These are phyloP conservation scores for Podospora anserina DNA, from an alignment of 495 filamentous ascomycete species.

Conservation along the genomic window DNA sequence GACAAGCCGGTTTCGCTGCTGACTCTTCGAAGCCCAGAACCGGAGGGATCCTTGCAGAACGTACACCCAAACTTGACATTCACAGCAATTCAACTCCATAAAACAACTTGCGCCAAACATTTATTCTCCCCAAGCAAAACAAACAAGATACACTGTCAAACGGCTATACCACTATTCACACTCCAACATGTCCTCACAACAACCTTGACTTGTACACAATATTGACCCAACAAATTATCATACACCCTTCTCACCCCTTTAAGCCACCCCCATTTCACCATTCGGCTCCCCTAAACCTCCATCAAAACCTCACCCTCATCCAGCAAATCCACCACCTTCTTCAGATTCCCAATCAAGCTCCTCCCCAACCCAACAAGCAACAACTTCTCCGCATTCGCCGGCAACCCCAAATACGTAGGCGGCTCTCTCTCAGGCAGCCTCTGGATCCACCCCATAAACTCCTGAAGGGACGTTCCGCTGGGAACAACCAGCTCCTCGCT, in stretches of 20 bases:
- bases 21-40: no score
- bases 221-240: background rate
- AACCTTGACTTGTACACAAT: background rate
- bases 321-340: constrained; percentile 75
- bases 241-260: background rate
- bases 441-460: constrained; percentile 91
- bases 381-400: constrained; percentile 95
- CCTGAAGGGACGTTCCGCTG: constrained; percentile 70
- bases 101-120: no score
- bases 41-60: no score
- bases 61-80: no score
- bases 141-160: background rate
- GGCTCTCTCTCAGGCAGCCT: constrained; percentile 90
- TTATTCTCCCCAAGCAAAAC: no score
- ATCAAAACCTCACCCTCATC: constrained; percentile 93
- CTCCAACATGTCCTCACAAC: background rate
- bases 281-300: constrained; percentile 49
- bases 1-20: no score
- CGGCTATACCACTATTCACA: background rate
- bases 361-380: constrained; percentile 84
- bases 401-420: constrained; percentile 92
- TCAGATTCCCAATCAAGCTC: constrained; percentile 80
- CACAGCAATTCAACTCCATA: no score
- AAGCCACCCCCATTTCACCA: background rate
- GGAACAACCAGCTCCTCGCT: constrained; percentile 64